phyloP scores from a whole-genome alignment of 106 monocot species.

The Dendrobium officinale region DNA sequence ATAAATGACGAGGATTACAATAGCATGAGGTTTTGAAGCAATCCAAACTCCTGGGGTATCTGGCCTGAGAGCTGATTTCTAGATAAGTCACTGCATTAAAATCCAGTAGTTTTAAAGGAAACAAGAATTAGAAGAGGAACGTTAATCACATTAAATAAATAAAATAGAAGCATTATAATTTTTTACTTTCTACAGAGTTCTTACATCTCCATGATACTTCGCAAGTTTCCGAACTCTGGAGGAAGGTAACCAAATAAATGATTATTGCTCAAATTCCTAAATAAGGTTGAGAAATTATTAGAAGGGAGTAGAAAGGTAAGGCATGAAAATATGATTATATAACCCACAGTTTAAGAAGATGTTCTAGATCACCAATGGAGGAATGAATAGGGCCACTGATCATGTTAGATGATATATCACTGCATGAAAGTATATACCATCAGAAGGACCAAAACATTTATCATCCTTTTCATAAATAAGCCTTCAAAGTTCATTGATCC shows the following conservation, averaged over 20 bases:
- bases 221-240: conserved; percentile 82
- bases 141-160: background rate
- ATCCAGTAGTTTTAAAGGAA: background rate
- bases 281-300: background rate
- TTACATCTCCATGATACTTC: conserved; percentile 93
- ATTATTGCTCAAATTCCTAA: conserved; percentile 88
- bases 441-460: background rate
- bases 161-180: background rate
- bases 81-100: conserved; percentile 61
- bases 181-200: background rate
- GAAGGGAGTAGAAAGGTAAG: background rate
- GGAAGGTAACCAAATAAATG: conserved; percentile 62
- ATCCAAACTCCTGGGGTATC: conserved; percentile 76
- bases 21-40: conserved; percentile 67
- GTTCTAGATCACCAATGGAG: conserved; percentile 80
- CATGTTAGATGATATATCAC: conserved; percentile 77
- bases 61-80: conserved; percentile 55
- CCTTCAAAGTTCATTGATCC: conserved; percentile 11
- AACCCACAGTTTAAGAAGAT: conserved; percentile 88
- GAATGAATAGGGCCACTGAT: conserved; percentile 75
- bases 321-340: background rate
- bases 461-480: background rate
- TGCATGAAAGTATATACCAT: conserved; percentile 14
- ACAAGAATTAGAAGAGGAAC: background rate
- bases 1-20: conserved; percentile 34